Evolutionary conservation across 1,284 basidiomycete species (phyloP).

Genomic region (Phaffia rhodozyma): DNA sequence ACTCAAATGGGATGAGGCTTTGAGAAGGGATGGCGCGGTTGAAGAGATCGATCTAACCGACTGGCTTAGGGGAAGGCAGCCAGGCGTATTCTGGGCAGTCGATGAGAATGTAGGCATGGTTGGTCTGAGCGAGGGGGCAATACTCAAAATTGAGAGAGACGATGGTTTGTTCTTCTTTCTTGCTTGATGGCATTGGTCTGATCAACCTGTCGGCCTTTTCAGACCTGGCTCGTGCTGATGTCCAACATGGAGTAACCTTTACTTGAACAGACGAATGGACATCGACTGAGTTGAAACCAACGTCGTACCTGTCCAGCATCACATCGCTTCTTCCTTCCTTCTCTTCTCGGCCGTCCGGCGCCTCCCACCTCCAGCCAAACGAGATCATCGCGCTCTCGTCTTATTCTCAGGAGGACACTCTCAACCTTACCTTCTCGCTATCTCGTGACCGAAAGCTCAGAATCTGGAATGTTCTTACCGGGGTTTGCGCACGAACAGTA

Average conservation of each 20-base stretch:
- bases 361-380: constrained; percentile 15
- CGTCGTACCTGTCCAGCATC: constrained; percentile 49
- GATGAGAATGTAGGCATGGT: constrained; percentile 57
- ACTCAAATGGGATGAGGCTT: constrained; percentile 21
- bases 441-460: constrained; percentile 76
- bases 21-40: constrained; percentile 28
- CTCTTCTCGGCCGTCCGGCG: constrained; percentile 33
- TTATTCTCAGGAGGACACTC: constrained; percentile 35
- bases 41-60: constrained; percentile 30
- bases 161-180: background rate
- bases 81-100: constrained; percentile 51
- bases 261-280: constrained; percentile 44
- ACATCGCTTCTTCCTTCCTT: constrained; percentile 34
- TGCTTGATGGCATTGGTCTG: background rate
- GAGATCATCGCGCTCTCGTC: constrained; percentile 14
- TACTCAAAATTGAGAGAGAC: constrained; percentile 51
- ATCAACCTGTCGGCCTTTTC: background rate
- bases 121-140: constrained; percentile 52
- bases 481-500: constrained; percentile 30
- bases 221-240: background rate
- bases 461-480: constrained; percentile 49
- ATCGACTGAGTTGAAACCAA: constrained; percentile 47
- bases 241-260: background rate
- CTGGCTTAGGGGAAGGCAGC: constrained; percentile 23
- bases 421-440: constrained; percentile 63